phyloP scores from a whole-genome alignment of 495 filamentous ascomycete species.

The Parathielavia hyrcaniae region DNA sequence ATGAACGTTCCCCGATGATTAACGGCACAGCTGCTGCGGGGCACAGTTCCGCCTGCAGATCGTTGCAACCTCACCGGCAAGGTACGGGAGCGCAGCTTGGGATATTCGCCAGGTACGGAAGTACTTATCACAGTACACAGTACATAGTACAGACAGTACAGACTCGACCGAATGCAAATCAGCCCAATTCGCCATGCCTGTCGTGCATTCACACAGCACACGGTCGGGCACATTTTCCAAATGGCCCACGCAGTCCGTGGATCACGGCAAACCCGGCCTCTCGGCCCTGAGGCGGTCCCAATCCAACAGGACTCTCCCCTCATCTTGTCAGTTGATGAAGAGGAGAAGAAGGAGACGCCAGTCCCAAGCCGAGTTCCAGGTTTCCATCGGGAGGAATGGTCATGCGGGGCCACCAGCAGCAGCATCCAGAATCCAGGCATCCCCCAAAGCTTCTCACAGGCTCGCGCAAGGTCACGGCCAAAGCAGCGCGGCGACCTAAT shows the following conservation, averaged over 20 bases:
- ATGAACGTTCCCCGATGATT: slow-evolving; percentile 1
- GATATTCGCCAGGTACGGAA: neutral
- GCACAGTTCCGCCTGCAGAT: slow-evolving; percentile 17
- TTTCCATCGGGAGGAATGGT: neutral
- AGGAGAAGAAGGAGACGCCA: neutral
- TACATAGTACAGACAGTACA: slow-evolving; percentile 5
- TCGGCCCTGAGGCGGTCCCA: neutral
- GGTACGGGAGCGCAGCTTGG: slow-evolving; percentile 8
- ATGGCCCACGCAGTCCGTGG: too few species aligned
- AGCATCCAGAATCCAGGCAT: neutral
- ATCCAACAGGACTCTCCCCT: neutral
- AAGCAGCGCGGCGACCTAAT: slow-evolving; percentile 28
- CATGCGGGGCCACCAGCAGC: slow-evolving; percentile 5
- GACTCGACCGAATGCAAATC: slow-evolving; percentile 2
- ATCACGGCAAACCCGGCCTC: neutral
- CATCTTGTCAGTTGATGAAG: neutral
- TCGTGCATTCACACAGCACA: neutral
- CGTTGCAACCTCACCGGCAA: slow-evolving; percentile 11
- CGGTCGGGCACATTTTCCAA: neutral
- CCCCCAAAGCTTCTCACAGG: neutral
- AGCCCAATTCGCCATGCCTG: slow-evolving; percentile 1
- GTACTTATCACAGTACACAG: too few species aligned
- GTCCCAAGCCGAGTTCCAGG: neutral
- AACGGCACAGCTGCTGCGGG: slow-evolving; percentile 13
- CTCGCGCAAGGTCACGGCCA: slow-evolving; percentile 23